Evolutionary conservation across 495 filamentous ascomycete genomes (phyloP), one percentile per base, ranked within the genome.

Genomic region (Glonium stellatum): DNA sequence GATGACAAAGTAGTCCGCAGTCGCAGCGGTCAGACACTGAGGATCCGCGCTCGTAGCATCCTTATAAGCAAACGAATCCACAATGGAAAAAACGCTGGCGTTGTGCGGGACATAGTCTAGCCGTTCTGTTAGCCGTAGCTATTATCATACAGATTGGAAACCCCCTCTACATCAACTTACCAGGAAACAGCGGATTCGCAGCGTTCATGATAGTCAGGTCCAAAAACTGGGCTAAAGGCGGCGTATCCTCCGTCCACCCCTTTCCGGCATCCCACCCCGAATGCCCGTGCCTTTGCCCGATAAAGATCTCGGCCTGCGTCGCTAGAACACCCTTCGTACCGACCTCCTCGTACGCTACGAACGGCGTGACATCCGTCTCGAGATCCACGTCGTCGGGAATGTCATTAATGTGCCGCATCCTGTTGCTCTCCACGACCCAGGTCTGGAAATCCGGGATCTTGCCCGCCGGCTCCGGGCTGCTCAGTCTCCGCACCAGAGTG

Each of bases 371-470:
- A 39, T 82, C 80, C 4, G 67, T 64, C 60, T 84, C 67, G 12
- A 84, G 67, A 55, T 82, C 81, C 0, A 65, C 60, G 1, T 67
- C 13, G 15, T 36, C 27, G 0, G 51, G 54, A 27, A 76, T 54
- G 4, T 73, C 60, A 22, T 77, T 69, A 0, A 82, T 63, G 6
- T 63, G 60, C 13, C 70, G 58, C 5, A 65, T 9, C 0, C 69
- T 50, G 63, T 84, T 78, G 51, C 74, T 78, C 57, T 84, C 78
- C 0, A 83, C 56, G 2, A 83, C 65, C 78, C 78, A 84, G 0
- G 71, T 67, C 31, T 72, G 35, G 49, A 74, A 57, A 42, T 69
- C 58, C 5, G 44, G 54, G 15, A 72, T 44, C 69, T 10, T 31
- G 50, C 4, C 49, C 64, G 9, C 57, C 56, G 5, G 9, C 1